Evolutionary conservation across 2,329 filamentous ascomycete genomes (phyloP).

Genomic region (Pseudogymnoascus sp.): DNA sequence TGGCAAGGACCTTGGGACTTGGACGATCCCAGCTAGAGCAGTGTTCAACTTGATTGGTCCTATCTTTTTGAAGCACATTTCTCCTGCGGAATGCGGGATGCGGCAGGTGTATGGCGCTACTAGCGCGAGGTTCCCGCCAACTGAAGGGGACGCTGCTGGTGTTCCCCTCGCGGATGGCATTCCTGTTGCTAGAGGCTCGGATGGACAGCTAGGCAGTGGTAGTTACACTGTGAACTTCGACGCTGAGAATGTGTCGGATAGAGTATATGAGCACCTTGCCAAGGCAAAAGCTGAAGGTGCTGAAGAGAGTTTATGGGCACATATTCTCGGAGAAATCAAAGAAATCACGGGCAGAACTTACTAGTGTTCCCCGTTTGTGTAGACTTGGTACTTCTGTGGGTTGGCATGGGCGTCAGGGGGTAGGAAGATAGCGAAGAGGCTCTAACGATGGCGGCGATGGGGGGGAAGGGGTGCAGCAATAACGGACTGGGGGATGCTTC

Average conservation of each 20-base stretch:
- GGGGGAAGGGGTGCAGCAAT: too few species aligned
- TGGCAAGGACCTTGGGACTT: conserved; percentile 34
- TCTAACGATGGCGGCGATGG: too few species aligned
- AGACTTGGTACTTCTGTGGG: background rate
- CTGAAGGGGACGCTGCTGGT: conserved; percentile 13
- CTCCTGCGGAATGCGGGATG: conserved; percentile 37
- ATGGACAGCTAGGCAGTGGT: conserved; percentile 29
- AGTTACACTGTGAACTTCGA: conserved; percentile 15
- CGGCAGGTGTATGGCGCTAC: conserved; percentile 39
- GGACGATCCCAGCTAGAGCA: conserved; percentile 16
- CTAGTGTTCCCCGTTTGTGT: background rate
- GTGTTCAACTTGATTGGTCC: background rate
- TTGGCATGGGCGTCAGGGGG: too few species aligned
- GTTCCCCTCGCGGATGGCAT: conserved; percentile 15
- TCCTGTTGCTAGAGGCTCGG: conserved; percentile 22
- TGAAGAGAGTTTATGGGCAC: background rate
- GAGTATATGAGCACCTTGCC: background rate
- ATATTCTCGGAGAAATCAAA: background rate
- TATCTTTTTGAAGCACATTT: conserved; percentile 18
- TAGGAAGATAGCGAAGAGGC: too few species aligned
- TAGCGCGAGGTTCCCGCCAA: conserved; percentile 30
- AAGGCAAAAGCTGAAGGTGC: background rate
- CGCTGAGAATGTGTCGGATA: background rate
- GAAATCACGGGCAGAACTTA: background rate
- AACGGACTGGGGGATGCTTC: too few species aligned